Evolutionary conservation across 257 asterid genomes (phyloP), one percentile per base, ranked within the genome.

Genomic region (Mitragyna speciosa): DNA sequence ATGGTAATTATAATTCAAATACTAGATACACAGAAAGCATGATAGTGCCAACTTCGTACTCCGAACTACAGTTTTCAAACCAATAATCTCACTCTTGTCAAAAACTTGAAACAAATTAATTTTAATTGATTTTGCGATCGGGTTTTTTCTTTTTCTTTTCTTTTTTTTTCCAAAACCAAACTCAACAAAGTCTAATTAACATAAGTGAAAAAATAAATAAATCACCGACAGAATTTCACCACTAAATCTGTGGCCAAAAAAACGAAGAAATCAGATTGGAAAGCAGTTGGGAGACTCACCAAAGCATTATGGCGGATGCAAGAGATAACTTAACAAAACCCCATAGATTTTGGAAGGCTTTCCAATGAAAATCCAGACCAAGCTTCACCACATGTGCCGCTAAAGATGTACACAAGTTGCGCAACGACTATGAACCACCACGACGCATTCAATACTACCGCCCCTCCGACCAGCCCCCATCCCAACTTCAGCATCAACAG

Each of bases 391-490:
- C 94, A 91, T 28, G 88, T 72, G 20, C 92, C 96, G 52, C 89
- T 76, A 7, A 86, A 83, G 0, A 91, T 69, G 65, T 91, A 91
- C 36, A 79, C 11, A 33, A 89, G 71, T 68, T 91, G 91, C 5
- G 89, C 91, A 20, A 86, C 48, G 82, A 88, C 91, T 11, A 88
- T 68, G 76, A 89, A 85, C 96, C 92, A 91, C 96, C 96, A 91
- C 10, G 93, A 82, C 1, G 58, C 63, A 74, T 91, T 84, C 78
- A 91, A 41, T 41, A 87, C 84, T 33, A 73, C 80, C 16, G 92
- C 89, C 5, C 82, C 94, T 28, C 90, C 96, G 6, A 59, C 87
- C 84, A 89, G 61, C 2, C 94, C 96, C 96, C 92, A 91, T 58
- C 86, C 86, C 24, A 88, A 71, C 76, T 83, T 88, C 72, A 91